Evolutionary conservation across 73 alveolate genomes (phyloP).

Genomic region (Paramecium primaurelia): DNA sequence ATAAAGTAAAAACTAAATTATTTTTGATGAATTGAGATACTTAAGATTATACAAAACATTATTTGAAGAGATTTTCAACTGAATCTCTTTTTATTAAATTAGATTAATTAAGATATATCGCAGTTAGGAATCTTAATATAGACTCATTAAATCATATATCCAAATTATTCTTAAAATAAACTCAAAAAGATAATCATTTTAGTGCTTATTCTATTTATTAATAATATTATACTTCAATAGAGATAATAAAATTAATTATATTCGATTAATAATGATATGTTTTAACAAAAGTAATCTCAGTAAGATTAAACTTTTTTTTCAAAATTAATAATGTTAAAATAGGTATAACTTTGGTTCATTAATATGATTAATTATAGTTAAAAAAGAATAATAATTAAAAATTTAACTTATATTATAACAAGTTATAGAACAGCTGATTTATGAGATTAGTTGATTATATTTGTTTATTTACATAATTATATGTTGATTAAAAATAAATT

Average conservation of each 20-base stretch:
- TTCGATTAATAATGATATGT: not conserved
- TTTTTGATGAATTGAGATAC: not conserved
- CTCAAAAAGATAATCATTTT: not conserved
- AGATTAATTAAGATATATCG: not conserved
- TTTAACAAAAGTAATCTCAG: not conserved
- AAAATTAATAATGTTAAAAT: not conserved
- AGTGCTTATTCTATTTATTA: not conserved
- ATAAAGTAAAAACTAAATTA: not conserved
- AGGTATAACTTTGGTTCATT: not conserved
- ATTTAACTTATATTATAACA: not conserved
- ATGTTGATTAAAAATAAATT: not conserved
- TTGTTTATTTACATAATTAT: not conserved
- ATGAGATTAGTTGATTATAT: not conserved
- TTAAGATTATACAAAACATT: not conserved
- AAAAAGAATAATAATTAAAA: not conserved
- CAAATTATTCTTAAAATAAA: not conserved
- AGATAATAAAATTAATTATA: not conserved
- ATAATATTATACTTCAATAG: not conserved
- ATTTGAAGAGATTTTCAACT: not conserved
- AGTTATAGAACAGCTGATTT: not conserved
- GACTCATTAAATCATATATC: not conserved
- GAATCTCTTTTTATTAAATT: not conserved
- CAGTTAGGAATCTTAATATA: not conserved
- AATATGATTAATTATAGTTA: not conserved
- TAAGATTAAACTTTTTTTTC: not conserved